Base-by-base conservation (phyloP, 495 filamentous ascomycete species). In the Penicillium pancosmium region DNA sequence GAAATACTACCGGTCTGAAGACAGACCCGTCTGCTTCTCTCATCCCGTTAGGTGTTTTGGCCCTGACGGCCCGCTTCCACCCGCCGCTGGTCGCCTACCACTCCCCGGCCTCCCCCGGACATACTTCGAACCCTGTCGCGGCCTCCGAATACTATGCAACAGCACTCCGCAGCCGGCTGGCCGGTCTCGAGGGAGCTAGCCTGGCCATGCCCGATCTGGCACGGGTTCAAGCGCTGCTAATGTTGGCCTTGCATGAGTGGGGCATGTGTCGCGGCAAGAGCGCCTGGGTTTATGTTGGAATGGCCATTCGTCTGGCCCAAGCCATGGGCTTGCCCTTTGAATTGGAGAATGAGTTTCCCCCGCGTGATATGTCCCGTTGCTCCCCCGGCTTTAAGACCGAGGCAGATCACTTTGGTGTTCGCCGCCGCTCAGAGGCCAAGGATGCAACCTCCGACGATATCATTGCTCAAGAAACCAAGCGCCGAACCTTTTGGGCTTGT, bases 211-310 rank as follows among this genome's bases (percentile, higher is more conserved):
- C 86, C 65, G 64, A 88, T 10, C 77, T 95, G 6, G 86, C 92
- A 55, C 81, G 87, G 21, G 85, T 89, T 4, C 90, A 93, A 64
- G 89, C 88, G 4, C 78, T 91, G 18, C 74, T 94, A 44, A 94
- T 95, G 90, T 77, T 96, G 10, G 88, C 86, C 1, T 78, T 94
- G 19, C 90, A 94, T 63, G 91, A 93, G 65, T 94, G 91, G 91
- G 88, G 88, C 31, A 90, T 90, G 77, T 85, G 82, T 35, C 84
- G 90, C 41, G 91, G 89, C 1, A 81, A 86, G 61, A 86, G 83
- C 54, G 90, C 90, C 10, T 94, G 90, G 87, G 77, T 91, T 59
- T 89, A 89, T 59, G 82, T 92, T 15, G 90, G 91, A 8, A 78
- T 86, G 60, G 91, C 91, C 31, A 90, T 92, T 27, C 83, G 90